Percentiles rank a stretch among this genome's conserved stretches.
phyloP scores from a whole-genome alignment of 2,329 filamentous ascomycete genomes.

The Leptographium lundbergii region DNA sequence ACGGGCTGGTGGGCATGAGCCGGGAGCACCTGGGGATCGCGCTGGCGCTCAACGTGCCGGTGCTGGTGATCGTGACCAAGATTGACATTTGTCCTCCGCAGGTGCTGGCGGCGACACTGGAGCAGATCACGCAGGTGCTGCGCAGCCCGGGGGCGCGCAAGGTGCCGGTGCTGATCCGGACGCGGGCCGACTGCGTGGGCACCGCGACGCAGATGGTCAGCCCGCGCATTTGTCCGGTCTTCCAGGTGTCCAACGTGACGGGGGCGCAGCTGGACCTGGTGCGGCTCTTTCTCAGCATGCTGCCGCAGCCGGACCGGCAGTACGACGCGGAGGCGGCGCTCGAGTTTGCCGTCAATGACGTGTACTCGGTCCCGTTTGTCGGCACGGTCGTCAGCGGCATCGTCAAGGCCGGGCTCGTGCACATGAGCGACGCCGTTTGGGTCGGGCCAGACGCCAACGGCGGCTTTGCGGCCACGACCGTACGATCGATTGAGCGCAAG shows the following conservation, averaged over 20 bases:
- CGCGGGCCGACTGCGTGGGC: constrained; percentile 81
- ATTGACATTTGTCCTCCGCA: constrained; percentile 96
- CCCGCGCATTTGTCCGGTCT: constrained; percentile 89
- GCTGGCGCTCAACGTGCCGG: constrained; percentile 84
- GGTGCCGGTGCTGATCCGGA: constrained; percentile 91
- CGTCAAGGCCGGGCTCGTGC: constrained; percentile 75
- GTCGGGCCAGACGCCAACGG: constrained; percentile 85
- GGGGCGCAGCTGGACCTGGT: constrained; percentile 84
- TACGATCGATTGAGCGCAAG: constrained; percentile 91
- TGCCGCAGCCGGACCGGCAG: constrained; percentile 75
- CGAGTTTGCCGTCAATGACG: constrained; percentile 94
- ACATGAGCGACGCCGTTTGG: constrained; percentile 79
- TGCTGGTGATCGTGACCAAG: constrained; percentile 97
- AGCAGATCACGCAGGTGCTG: constrained; percentile 81
- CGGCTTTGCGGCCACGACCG: constrained; percentile 74
- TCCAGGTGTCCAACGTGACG: constrained; percentile 96
- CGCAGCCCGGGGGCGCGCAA: constrained; percentile 90
- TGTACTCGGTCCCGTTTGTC: constrained; percentile 93
- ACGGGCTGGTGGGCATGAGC: constrained; percentile 94
- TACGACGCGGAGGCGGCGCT: constrained; percentile 83
- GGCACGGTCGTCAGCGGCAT: constrained; percentile 94
- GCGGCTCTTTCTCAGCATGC: constrained; percentile 83
- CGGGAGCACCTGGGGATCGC: constrained; percentile 96
- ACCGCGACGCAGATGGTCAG: constrained; percentile 94
- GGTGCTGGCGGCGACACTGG: constrained; percentile 86